These are phyloP conservation scores for Yamadazyma diospyri DNA, from an alignment of 1,139 yeast species.

Conservation along the genomic window DNA sequence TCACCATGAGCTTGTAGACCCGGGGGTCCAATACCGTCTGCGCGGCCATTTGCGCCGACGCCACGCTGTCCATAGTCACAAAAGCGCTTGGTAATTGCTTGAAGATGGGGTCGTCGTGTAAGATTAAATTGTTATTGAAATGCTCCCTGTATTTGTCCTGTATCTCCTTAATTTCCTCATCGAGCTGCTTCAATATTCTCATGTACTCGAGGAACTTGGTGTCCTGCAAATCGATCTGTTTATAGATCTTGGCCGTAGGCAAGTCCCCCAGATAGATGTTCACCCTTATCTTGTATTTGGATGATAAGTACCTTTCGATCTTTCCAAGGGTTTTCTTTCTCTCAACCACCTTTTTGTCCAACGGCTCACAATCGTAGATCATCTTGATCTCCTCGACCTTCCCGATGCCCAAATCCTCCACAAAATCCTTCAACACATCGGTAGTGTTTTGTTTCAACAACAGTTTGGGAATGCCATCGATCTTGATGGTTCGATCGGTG, in stretches of 20 bases:
- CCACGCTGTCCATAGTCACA: constrained; percentile 79
- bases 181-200: constrained; percentile 21
- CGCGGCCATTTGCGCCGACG: constrained; percentile 83
- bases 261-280: constrained; percentile 33
- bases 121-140: constrained; percentile 12
- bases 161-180: constrained; percentile 25
- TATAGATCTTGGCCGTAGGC: constrained; percentile 28
- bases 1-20: constrained; percentile 65
- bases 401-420: constrained; percentile 62
- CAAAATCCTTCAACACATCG: constrained; percentile 42
- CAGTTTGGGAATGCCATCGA: constrained; percentile 74
- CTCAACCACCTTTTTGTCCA: constrained; percentile 38
- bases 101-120: constrained; percentile 27
- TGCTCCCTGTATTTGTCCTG: constrained; percentile 25
- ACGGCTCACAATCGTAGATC: constrained; percentile 52
- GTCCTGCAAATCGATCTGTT: constrained; percentile 12
- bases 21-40: constrained; percentile 79
- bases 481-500: constrained; percentile 85
- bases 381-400: constrained; percentile 52
- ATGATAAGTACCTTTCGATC: constrained; percentile 47
- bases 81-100: constrained; percentile 63
- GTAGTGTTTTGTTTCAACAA: constrained; percentile 40
- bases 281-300: constrained; percentile 42
- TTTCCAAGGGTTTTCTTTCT: constrained; percentile 30
- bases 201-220: constrained; percentile 16